Base-by-base conservation (phyloP, 1,139 yeast genomes). In the Nakaseomyces uthaithaninus region DNA sequence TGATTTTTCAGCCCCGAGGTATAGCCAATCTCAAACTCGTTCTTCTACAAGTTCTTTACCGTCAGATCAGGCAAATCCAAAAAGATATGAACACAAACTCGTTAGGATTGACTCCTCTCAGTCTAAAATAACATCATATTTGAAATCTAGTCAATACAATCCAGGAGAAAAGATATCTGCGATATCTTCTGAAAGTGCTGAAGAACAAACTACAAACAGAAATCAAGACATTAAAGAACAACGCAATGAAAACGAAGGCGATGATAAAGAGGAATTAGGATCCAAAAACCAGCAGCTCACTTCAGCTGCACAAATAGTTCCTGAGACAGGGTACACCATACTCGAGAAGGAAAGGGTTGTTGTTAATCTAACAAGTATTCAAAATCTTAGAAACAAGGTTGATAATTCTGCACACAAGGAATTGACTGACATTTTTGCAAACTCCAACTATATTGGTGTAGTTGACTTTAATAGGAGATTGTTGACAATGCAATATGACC, bases 401-500 rank as follows among this genome's bases (percentile, higher is more conserved):
- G 74, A 75, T 34, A 53, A 53, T 0, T 48, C 60, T 0, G 66
- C 74, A 0, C 74, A 81, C 55, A 62, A 66, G 23, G 70, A 71
- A 4, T 60, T 91, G 22, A 80, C 95, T 0, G 72, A 75, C 33
- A 63, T 85, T 1, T 76, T 91, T 57, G 72, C 80, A 15, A 76
- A 82, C 44, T 75, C 83, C 40, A 75, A 80, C 0, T 86, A 73
- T 55, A 80, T 91, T 8, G 98, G 99, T 0, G 65, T 91, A 4
- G 91, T 85, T 1, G 97, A 89, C 57, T 74, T 72, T 19, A 56
- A 61, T 3, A 72, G 76, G 47, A 66, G 97, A 28, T 63, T 91
- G 14, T 79, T 83, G 12, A 83, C 95, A 18, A 69, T 91, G 40
- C 99, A 93, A 55, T 74, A 78, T 54, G 95, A 82, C 47, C 81